Conservation (phyloP, 169 alveolate species). For the Theileria parva region DNA sequence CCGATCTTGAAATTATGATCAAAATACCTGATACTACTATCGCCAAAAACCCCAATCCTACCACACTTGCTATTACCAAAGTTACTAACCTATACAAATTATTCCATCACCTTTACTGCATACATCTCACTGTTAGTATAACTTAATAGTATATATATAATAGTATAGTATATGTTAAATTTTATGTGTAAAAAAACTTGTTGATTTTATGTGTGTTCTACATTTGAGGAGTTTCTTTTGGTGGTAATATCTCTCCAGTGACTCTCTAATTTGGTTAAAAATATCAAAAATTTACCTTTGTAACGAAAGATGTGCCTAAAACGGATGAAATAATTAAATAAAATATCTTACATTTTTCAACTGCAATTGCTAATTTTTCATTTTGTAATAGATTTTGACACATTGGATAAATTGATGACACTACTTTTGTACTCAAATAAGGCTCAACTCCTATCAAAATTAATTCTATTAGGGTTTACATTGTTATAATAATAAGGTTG, state of each 20-base stretch:
- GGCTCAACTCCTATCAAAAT: constrained; percentile 56
- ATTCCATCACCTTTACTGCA: neutral
- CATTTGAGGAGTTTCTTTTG: constrained; percentile 67
- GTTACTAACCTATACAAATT: constrained; percentile 52
- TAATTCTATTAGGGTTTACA: neutral
- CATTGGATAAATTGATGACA: constrained; percentile 58
- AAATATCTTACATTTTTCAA: constrained; percentile 43
- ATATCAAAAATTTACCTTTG: constrained; percentile 12
- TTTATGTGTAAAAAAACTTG: neutral
- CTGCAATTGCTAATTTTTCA: constrained; percentile 53
- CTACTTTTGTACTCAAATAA: constrained; percentile 50
- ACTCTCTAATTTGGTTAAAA: constrained; percentile 32
- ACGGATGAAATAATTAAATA: constrained; percentile 18
- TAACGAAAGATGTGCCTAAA: constrained; percentile 34
- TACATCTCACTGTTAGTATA: too few species aligned
- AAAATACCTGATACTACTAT: constrained; percentile 49
- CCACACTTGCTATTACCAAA: constrained; percentile 53
- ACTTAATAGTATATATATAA: too few species aligned
- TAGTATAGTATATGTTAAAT: neutral
- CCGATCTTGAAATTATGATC: neutral
- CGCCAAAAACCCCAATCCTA: constrained; percentile 37
- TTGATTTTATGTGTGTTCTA: neutral
- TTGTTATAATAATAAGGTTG: neutral
- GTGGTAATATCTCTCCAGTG: constrained; percentile 61
- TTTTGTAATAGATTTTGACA: constrained; percentile 35